These are phyloP conservation scores for Mycena vitilis DNA, from an alignment of 768 basidiomycete species.

Conservation along the genomic window DNA sequence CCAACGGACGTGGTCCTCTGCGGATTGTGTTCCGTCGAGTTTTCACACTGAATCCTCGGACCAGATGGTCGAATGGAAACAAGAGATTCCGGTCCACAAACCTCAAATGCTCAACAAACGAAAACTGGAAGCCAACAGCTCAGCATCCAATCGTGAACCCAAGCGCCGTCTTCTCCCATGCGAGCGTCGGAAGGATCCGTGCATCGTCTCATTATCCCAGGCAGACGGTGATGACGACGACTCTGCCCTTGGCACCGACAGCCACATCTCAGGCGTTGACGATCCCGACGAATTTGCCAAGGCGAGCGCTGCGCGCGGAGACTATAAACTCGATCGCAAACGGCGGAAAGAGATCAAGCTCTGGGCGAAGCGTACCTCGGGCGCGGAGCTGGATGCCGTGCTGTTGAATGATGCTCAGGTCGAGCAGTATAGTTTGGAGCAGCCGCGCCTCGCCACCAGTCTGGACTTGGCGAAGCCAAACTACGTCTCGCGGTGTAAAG, in stretches of 20 bases:
- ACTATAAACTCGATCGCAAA: not conserved
- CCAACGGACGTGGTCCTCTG: not conserved
- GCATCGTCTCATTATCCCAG: not conserved
- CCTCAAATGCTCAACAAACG: not conserved
- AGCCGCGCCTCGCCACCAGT: slow-evolving; percentile 16
- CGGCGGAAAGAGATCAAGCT: not conserved
- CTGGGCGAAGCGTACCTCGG: slow-evolving; percentile 3
- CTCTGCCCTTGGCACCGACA: slow-evolving; percentile 7
- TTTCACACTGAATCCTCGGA: slow-evolving; percentile 1
- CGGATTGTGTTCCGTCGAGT: not conserved
- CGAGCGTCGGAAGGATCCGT: slow-evolving; percentile 2
- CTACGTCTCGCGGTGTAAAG: not conserved
- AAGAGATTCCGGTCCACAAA: not conserved
- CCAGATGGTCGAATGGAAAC: not conserved
- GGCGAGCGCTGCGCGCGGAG: not conserved
- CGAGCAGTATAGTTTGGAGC: slow-evolving; percentile 2
- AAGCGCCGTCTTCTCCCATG: slow-evolving; percentile 10
- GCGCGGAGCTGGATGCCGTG: not conserved
- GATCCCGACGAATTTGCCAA: slow-evolving; percentile 8
- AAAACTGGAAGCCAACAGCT: not conserved
- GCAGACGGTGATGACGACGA: not conserved
- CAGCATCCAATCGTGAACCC: slow-evolving; percentile 3
- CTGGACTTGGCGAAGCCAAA: slow-evolving; percentile 11
- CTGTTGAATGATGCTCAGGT: slow-evolving; percentile 4
- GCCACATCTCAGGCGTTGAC: slow-evolving; percentile 9